Conservation (phyloP, 208 protist species). For the Willaertia magna region DNA sequence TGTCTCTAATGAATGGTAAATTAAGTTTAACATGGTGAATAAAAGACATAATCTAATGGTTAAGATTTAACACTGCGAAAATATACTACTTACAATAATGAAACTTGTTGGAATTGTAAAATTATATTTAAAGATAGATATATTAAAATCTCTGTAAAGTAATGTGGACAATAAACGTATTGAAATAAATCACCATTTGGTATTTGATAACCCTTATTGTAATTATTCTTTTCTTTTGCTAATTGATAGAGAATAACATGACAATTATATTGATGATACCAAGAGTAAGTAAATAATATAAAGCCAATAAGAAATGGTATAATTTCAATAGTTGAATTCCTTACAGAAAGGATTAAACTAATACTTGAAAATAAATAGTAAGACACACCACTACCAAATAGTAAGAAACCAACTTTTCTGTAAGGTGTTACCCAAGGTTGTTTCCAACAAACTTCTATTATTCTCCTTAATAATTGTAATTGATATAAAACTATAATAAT, state of each 20-base stretch:
- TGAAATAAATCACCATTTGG: background rate
- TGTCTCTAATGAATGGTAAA: background rate
- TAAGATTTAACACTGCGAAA: background rate
- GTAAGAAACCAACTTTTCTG: background rate
- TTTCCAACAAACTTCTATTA: background rate
- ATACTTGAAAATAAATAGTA: background rate
- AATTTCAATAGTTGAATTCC: too few relatives aligned
- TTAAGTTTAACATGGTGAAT: background rate
- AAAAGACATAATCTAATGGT: background rate
- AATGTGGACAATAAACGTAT: background rate
- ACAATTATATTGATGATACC: background rate
- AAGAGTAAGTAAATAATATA: background rate
- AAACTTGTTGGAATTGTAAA: background rate
- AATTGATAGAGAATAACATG: background rate
- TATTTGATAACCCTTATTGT: background rate
- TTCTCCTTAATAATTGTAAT: background rate
- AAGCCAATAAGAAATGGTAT: too few relatives aligned
- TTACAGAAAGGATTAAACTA: background rate
- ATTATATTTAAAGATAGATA: background rate
- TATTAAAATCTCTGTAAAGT: background rate
- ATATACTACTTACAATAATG: background rate
- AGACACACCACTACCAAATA: background rate
- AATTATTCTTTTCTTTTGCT: background rate
- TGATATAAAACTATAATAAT: background rate
- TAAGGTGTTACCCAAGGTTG: background rate